Evolutionary conservation across 495 filamentous ascomycete species (phyloP), one percentile per base, ranked within the genome.

Genomic region (Staphylotrichum longicolle): DNA sequence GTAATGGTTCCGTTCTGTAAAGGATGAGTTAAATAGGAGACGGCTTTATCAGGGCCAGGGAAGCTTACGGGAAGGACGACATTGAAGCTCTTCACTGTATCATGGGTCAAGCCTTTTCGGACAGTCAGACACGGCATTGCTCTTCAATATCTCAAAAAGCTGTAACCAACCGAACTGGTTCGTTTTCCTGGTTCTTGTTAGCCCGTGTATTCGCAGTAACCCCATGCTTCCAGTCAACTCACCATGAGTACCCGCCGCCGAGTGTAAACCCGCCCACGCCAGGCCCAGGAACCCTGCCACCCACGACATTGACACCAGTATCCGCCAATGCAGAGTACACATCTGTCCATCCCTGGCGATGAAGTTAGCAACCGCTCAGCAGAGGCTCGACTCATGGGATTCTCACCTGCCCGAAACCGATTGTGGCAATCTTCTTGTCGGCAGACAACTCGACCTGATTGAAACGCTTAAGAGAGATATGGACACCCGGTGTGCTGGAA

Each of bases 341-440:
- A 49, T 71, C 64, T 2, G 37, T 33, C 69, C 69, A 71, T n/a
- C 14, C 41, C 61, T 66, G 10, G 5, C 7, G 37, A 49, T 8
- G 10, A n/a, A 7, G 33, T 44, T 12, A 61, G 39, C 32, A 15
- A 12, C n/a, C 12, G 20, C 20, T 27, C 20, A 27, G 20, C 20
- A 27, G 20, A 27, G 20, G 20, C 30, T 15, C 8, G 9, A 7
- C 15, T 27, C 4, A 3, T 1, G 12, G 10, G 35, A 12, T 4
- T 6, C 35, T 55, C 46, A 57, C 58, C 46, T 51, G 52, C 0
- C 69, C 69, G 6, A 68, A 67, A 7, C 82, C 83, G 42, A 85
- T 63, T 5, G 72, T 78, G 9, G 74, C 80, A 0, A 78, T 80
- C 27, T 74, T 70, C 8, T 72, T 74, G 49, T 74, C 67, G 7